These are phyloP conservation scores for Cladorrhinum samala DNA, from an alignment of 495 filamentous ascomycete species.

Conservation along the genomic window DNA sequence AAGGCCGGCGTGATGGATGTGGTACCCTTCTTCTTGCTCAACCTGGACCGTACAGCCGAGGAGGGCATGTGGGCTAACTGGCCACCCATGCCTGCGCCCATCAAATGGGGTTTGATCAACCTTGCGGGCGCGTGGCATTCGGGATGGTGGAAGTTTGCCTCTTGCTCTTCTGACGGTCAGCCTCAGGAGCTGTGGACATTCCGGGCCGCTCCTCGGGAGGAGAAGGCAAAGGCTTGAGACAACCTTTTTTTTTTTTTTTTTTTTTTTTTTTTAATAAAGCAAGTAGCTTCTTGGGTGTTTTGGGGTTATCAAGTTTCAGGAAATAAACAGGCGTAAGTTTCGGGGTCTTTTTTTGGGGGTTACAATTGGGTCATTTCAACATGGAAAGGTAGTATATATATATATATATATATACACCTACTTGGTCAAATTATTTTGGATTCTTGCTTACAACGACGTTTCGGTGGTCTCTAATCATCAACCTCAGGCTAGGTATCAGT, in stretches of 20 bases:
- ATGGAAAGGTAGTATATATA: too few species aligned
- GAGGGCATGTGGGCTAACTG: constrained; percentile 48
- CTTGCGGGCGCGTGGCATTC: constrained; percentile 38
- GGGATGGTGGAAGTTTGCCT: constrained; percentile 50
- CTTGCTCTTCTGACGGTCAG: constrained; percentile 36
- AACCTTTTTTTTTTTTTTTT: neutral
- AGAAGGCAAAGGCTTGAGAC: constrained; percentile 16
- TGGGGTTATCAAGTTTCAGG: neutral
- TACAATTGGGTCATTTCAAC: too few species aligned
- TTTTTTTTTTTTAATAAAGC: too few species aligned
- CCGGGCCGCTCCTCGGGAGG: constrained; percentile 13
- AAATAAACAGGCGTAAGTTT: too few species aligned
- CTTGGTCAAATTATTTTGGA: too few species aligned
- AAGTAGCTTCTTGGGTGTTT: neutral
- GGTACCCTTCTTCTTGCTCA: constrained; percentile 53
- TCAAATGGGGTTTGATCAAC: constrained; percentile 43
- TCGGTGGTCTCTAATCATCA: too few species aligned
- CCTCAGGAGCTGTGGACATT: constrained; percentile 39
- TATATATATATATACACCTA: too few species aligned
- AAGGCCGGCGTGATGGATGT: constrained; percentile 45
- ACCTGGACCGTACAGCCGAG: constrained; percentile 49
- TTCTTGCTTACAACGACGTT: too few species aligned
- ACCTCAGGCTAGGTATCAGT: too few species aligned
- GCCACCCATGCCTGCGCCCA: constrained; percentile 44
- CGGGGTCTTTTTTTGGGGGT: too few species aligned